Evolutionary conservation across 352 stramenopile genomes (phyloP), one percentile per base, ranked within the genome.

Genomic region (Globisporangium parvum): DNA sequence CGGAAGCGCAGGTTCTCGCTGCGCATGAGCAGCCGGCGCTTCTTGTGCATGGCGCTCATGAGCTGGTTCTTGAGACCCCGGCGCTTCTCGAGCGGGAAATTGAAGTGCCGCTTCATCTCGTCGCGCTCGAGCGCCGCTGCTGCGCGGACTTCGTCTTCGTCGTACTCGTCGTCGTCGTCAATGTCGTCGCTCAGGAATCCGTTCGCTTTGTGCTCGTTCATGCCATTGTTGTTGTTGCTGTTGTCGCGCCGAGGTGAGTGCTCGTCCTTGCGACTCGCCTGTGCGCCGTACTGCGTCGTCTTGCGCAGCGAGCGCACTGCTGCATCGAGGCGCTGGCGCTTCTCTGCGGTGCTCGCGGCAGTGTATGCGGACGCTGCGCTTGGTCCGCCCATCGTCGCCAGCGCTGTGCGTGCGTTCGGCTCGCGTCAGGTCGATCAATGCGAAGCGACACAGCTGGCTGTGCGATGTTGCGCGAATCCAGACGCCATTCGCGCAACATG

Each of bases 1-100:
- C 77, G 79, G 56, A 91, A 90, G 56, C 77, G 82, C 52, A 92
- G 55, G 57, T 89, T 90, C 60, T 90, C 72, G 49, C 81, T 87
- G 60, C 70, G 74, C 55, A 71, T 65, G 51, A 89, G 61, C 68
- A 89, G 66, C 6, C 74, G 79, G 33, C 77, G 73, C 57, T 88
- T 88, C 49, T 74, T 70, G 33, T 67, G 67, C 70, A 91, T 75
- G 3, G 74, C 62, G 31, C 65, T 66, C 41, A 81, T 54, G 33
- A 85, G 73, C 14, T 76, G 62, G 50, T 62, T 58, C 17, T 65
- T 60, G 11, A 81, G 50, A 8, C 59, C 70, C 48, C 64, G 71
- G 11, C 60, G 56, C 47, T 58, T 70, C 55, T 80, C 62, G 11
- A 75, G 56, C n/a, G 63, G 66, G 63, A 89, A 85, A 12, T 58